A percentile compares a stretch with the other conserved stretches of the same genome.
These are phyloP conservation scores for Zoysia pacifica DNA, from an alignment of 176 grass and related monocot genomes.

Conservation along the genomic window DNA sequence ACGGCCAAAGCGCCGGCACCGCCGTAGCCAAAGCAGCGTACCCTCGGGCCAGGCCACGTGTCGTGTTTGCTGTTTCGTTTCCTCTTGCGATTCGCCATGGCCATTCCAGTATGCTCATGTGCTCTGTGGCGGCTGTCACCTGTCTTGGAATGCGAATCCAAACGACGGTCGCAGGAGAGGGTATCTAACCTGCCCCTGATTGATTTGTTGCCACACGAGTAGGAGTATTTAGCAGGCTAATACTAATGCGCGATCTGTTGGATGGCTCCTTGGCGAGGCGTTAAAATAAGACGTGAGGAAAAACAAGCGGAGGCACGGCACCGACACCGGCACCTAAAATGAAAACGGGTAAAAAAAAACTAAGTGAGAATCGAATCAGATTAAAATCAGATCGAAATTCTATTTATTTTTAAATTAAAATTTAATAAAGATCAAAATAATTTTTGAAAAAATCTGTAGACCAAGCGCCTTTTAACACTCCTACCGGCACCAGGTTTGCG, in stretches of 20 bases:
- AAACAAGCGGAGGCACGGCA: slow-evolving; percentile 42
- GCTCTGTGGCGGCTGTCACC: too few relatives aligned
- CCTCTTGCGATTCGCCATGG: too few relatives aligned
- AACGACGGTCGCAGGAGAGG: not conserved
- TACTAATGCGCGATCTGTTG: slow-evolving; percentile 19
- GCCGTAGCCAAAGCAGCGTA: slow-evolving; percentile 31
- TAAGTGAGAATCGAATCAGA: too few relatives aligned
- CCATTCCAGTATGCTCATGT: too few relatives aligned
- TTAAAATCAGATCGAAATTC: too few relatives aligned
- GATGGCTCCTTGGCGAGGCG: not conserved
- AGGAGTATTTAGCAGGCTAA: not conserved
- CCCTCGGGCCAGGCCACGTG: not conserved
- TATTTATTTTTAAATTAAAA: too few relatives aligned
- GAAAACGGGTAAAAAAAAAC: too few relatives aligned
- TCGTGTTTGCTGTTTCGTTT: not conserved
- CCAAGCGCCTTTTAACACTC: too few relatives aligned
- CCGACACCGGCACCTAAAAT: too few relatives aligned
- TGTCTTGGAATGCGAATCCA: too few relatives aligned
- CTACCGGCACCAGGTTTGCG: not conserved
- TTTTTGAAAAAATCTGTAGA: not conserved
- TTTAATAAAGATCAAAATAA: too few relatives aligned
- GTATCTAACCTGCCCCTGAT: not conserved
- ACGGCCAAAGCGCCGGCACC: slow-evolving; percentile 53
- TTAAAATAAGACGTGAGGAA: slow-evolving; percentile 48
- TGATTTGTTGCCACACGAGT: slow-evolving; percentile 15